Percentiles rank a stretch among this genome's conserved stretches.
phyloP scores from a whole-genome alignment of 495 filamentous ascomycete genomes.

The Schizothecium vesticola region DNA sequence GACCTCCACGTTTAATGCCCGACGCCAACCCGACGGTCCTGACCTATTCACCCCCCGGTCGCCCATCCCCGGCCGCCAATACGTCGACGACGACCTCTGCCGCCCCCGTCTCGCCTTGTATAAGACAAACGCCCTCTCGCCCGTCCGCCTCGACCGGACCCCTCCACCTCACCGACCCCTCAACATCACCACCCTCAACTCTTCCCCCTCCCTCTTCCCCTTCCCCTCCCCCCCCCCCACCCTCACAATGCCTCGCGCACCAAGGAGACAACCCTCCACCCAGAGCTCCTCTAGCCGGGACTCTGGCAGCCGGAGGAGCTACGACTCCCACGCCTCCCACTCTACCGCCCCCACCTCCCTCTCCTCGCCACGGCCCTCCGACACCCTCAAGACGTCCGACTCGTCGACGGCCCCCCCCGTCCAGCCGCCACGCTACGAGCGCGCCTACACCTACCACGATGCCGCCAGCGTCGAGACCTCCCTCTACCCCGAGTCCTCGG shows the following conservation, averaged over 20 bases:
- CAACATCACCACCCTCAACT: conserved; percentile 5
- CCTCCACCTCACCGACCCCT: conserved; percentile 6
- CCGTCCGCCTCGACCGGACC: conserved; percentile 12
- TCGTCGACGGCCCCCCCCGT: conserved; percentile 27
- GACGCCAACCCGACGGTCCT: conserved; percentile 21
- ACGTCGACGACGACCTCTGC: background rate
- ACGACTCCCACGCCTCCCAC: conserved; percentile 58
- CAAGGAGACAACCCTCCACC: conserved; percentile 31
- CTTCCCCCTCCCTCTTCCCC: too few species aligned
- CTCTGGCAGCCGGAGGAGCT: conserved; percentile 51
- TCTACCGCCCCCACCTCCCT: conserved; percentile 63
- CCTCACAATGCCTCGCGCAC: conserved; percentile 23
- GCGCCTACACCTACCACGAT: conserved; percentile 34
- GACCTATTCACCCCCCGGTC: conserved; percentile 19
- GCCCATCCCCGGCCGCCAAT: conserved; percentile 18
- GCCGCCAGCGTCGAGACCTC: conserved; percentile 45
- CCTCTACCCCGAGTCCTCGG: conserved; percentile 56
- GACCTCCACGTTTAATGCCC: conserved; percentile 36
- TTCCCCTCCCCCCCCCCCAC: too few species aligned
- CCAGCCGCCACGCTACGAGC: conserved; percentile 30
- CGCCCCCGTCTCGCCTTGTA: conserved; percentile 15
- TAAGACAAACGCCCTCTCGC: conserved; percentile 22
- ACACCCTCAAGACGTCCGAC: conserved; percentile 31
- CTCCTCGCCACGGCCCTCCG: conserved; percentile 51
- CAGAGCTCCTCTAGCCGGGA: conserved; percentile 50